These are phyloP conservation scores for Colletotrichum caudatum DNA, from an alignment of 2,329 filamentous ascomycete species.

Conservation along the genomic window DNA sequence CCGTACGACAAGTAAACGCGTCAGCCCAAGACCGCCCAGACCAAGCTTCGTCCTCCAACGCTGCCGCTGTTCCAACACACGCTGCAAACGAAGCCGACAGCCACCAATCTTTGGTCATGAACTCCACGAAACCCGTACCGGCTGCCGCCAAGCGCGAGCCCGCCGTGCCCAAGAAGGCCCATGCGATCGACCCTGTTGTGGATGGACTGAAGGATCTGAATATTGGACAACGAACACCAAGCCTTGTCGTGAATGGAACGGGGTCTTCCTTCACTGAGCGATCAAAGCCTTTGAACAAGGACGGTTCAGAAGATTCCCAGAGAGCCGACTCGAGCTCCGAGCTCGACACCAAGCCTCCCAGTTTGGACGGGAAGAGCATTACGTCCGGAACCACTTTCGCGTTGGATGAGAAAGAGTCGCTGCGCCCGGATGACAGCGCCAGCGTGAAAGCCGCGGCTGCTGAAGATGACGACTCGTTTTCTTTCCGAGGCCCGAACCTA, in stretches of 20 bases:
- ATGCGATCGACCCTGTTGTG: constrained; percentile 39
- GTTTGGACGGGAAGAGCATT: constrained; percentile 93
- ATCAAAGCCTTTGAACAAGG: constrained; percentile 52
- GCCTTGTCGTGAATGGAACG: constrained; percentile 65
- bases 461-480: constrained; percentile 90
- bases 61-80: constrained; percentile 4
- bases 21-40: constrained; percentile 39
- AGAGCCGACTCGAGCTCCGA: constrained; percentile 73
- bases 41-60: constrained; percentile 3
- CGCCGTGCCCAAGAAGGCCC: constrained; percentile 15
- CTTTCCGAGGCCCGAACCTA: constrained; percentile 79
- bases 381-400: constrained; percentile 95
- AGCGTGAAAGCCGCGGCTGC: constrained; percentile 87
- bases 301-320: constrained; percentile 68
- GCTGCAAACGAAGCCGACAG: constrained; percentile 24
- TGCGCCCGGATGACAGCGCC: constrained; percentile 94
- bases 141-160: constrained; percentile 17
- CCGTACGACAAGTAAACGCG: constrained; percentile 46
- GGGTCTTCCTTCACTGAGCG: constrained; percentile 55
- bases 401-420: constrained; percentile 95
- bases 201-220: constrained; percentile 49
- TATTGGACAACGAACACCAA: constrained; percentile 51
- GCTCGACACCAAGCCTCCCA: constrained; percentile 83
- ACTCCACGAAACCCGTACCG: constrained; percentile 23
- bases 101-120: constrained; percentile 18